These are phyloP conservation scores for Pogostemon cablin DNA, from an alignment of 257 asterid species.

Conservation along the genomic window DNA sequence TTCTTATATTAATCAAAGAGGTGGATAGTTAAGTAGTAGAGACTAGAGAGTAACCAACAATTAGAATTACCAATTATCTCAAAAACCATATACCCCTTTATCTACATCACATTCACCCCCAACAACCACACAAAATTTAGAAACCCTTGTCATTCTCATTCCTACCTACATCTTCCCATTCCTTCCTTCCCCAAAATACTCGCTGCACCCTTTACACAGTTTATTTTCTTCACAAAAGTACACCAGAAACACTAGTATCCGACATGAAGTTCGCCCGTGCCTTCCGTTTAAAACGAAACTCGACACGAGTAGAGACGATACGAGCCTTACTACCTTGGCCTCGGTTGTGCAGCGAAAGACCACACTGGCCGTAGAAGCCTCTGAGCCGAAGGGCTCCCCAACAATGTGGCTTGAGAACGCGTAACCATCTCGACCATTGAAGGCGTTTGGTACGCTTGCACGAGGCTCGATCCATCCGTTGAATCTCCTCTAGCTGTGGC, in stretches of 20 bases:
- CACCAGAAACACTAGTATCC: constrained; percentile 19
- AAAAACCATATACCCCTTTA: constrained; percentile 45
- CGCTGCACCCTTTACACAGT: constrained; percentile 37
- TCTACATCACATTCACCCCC: constrained; percentile 52
- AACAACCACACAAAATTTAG: constrained; percentile 43
- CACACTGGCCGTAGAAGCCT: constrained; percentile 62
- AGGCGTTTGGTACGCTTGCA: constrained; percentile 88
- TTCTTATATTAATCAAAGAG: constrained; percentile 29
- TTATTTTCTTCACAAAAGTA: constrained; percentile 46
- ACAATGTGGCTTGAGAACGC: constrained; percentile 73
- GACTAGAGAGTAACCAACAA: constrained; percentile 30
- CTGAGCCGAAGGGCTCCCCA: constrained; percentile 64
- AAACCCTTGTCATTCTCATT: constrained; percentile 23
- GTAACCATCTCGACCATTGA: constrained; percentile 94
- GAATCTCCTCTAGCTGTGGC: constrained; percentile 99
- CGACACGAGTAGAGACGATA: constrained; percentile 18
- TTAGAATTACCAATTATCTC: constrained; percentile 37
- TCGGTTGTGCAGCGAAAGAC: constrained; percentile 60
- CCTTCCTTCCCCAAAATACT: constrained; percentile 45
- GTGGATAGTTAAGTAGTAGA: constrained; percentile 33
- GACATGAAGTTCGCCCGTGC: constrained; percentile 21
- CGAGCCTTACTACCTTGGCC: constrained; percentile 45
- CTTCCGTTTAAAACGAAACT: constrained; percentile 27
- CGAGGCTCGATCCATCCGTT: constrained; percentile 69
- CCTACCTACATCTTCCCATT: constrained; percentile 40